Evolutionary conservation across 371 early-diverging fungal species (phyloP).

Genomic region (Apophysomyces elegans): DNA sequence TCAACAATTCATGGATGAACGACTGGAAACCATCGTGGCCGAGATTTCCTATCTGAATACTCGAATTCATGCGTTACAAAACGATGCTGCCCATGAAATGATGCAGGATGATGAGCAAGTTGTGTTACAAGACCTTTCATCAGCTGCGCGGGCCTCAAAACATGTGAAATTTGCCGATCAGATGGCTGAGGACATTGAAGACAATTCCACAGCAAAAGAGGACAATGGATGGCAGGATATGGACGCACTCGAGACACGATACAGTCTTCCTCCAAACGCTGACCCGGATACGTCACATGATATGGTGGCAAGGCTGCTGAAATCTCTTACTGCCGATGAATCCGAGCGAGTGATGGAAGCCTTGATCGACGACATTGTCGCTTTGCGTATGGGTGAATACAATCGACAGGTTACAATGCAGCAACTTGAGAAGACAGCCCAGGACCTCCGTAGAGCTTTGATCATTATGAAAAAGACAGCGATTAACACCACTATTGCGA

Average conservation of each 20-base stretch:
- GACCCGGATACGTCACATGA: conserved; percentile 53
- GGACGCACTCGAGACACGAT: conserved; percentile 53
- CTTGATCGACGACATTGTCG: conserved; percentile 75
- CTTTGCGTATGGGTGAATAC: conserved; percentile 61
- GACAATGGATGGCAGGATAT: conserved; percentile 35
- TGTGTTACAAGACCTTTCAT: conserved; percentile 17
- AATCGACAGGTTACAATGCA: conserved; percentile 57
- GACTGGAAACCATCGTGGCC: conserved; percentile 75
- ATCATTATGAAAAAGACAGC: conserved; percentile 79
- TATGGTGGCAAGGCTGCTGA: conserved; percentile 60
- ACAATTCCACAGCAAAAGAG: neutral
- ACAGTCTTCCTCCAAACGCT: conserved; percentile 45
- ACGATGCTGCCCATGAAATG: conserved; percentile 57
- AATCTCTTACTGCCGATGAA: conserved; percentile 64
- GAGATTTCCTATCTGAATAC: conserved; percentile 76
- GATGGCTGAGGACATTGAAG: conserved; percentile 1
- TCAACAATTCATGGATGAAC: conserved; percentile 74
- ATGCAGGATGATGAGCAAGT: conserved; percentile 43
- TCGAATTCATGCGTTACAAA: conserved; percentile 65
- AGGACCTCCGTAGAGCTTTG: conserved; percentile 68
- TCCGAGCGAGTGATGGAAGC: conserved; percentile 65
- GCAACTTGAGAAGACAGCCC: conserved; percentile 64
- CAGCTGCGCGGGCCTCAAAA: conserved; percentile 16
- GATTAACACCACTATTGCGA: conserved; percentile 69
- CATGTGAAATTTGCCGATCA: conserved; percentile 34